Percentiles rank a stretch among this genome's conserved stretches.
These are phyloP conservation scores for Plantago coronopus DNA, from an alignment of 305 asterid genomes.

Conservation along the genomic window DNA sequence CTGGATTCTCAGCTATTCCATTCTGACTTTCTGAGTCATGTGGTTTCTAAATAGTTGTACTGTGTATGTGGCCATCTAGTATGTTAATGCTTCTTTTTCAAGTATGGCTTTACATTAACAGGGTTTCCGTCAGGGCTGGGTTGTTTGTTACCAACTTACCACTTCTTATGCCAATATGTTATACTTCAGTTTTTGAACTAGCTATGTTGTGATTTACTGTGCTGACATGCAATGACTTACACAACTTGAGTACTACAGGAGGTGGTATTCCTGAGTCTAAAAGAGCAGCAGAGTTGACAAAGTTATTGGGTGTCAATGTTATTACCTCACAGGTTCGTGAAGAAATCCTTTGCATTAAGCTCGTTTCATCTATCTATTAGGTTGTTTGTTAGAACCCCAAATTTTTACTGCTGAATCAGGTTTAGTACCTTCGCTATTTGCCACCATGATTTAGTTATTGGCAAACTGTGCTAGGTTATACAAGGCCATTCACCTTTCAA, in stretches of 20 bases:
- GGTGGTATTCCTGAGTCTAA: constrained; percentile 88
- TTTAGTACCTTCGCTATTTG: constrained; percentile 1
- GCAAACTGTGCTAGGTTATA: constrained; percentile 60
- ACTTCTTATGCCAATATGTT: too few relatives aligned
- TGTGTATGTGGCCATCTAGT: too few relatives aligned
- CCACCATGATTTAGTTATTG: constrained; percentile 8
- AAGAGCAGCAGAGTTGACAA: constrained; percentile 67
- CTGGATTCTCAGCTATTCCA: too few relatives aligned
- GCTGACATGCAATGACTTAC: constrained; percentile 7
- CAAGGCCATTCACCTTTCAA: constrained; percentile 91
- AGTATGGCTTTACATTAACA: too few relatives aligned
- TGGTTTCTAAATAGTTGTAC: too few relatives aligned
- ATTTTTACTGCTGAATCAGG: constrained; percentile 11
- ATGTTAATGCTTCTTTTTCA: too few relatives aligned
- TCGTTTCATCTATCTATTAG: constrained; percentile 3
- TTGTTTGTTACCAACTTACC: too few relatives aligned
- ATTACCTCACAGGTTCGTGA: constrained; percentile 58
- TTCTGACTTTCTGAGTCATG: too few relatives aligned
- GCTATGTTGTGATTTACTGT: constrained; percentile 5
- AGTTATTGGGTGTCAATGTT: constrained; percentile 52
- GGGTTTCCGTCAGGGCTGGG: too few relatives aligned
- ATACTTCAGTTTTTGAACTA: too few relatives aligned
- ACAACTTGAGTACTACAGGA: constrained; percentile 40
- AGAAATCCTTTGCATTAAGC: constrained; percentile 1
- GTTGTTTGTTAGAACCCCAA: not conserved